Evolutionary conservation across 2,329 filamentous ascomycete species (phyloP), one percentile per base, ranked within the genome.

Genomic region (Colletotrichum ledebouriae): DNA sequence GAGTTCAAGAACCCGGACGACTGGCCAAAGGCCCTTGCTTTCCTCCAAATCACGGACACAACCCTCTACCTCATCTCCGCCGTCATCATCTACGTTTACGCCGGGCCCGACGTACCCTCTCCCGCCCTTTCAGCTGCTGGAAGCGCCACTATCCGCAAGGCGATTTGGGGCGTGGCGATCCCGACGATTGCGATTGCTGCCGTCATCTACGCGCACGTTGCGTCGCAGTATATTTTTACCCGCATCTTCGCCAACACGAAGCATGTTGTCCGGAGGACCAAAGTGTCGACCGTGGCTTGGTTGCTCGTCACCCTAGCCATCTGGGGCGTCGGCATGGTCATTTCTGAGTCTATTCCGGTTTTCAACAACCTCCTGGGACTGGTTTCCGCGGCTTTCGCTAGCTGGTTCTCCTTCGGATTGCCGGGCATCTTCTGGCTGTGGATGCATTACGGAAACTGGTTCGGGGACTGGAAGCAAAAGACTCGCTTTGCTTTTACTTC

Each of bases 111-210:
- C 4, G 89, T 93, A 1, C 82, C 84, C 1, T 89, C 87, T 1
- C 91, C 91, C 0, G 91, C 91, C 0, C 83, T 93, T 0, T 87
- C 89, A 4, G 89, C 88, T 2, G 86, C 90, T 3, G 83, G 85
- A 1, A 78, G 77, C 0, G 76, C 76, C 2, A 73, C 84, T 0
- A 78, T 92, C 47, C 83, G 86, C 20, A 92, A 92, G 73, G 79
- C 90, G 6, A 89, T 90, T 7, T 93, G 89, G 78, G 90, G 89
- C 13, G 82, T 93, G 59, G 90, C 90, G 0, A 82, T 90, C 2
- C 90, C 90, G 2, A 92, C 89, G 1, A 92, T 93, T 63, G 81
- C 92, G 46, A 87, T 93, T 55, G 89, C 90, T 0, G 91, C 90
- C 58, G 89, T 92, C 3, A 90, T 93, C 68, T 90, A 91, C 74